These are phyloP conservation scores for Pseudomonodictys pantanalensis DNA, from an alignment of 495 filamentous ascomycete genomes.

Conservation along the genomic window DNA sequence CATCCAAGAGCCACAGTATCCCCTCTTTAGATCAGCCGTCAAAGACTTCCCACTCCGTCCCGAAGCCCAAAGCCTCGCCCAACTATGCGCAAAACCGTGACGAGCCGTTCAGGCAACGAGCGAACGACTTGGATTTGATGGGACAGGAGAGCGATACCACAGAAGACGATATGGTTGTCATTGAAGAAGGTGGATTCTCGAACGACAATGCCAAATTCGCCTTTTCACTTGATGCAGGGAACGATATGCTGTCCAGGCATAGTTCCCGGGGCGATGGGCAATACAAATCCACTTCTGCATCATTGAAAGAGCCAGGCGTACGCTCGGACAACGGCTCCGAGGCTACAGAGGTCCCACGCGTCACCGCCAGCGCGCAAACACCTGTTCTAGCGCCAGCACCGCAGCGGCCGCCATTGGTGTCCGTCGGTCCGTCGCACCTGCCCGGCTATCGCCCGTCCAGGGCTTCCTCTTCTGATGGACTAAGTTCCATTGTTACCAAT, in stretches of 20 bases:
- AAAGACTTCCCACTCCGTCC: not conserved
- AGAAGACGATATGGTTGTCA: conserved; percentile 33
- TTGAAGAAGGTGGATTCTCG: conserved; percentile 23
- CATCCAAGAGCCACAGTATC: not conserved
- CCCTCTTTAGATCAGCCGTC: not conserved
- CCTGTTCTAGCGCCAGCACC: conserved; percentile 25
- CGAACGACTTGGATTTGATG: conserved; percentile 16
- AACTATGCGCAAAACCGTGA: not conserved
- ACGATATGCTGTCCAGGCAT: not conserved
- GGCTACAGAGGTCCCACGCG: conserved; percentile 2
- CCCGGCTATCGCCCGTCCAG: conserved; percentile 52
- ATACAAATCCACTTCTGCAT: not conserved
- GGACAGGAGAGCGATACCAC: conserved; percentile 33
- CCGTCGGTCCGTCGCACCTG: conserved; percentile 53
- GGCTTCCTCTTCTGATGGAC: conserved; percentile 56
- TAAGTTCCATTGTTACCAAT: conserved; percentile 30
- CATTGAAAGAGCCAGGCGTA: not conserved
- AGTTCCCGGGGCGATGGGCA: conserved; percentile 4
- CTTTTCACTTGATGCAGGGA: not conserved
- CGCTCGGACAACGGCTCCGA: conserved; percentile 12
- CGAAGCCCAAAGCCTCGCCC: not conserved
- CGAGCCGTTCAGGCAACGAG: conserved; percentile 16
- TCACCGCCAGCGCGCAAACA: conserved; percentile 13
- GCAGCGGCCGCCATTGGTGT: conserved; percentile 36
- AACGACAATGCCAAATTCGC: conserved; percentile 23